Evolutionary conservation across 108 stramenopile genomes (phyloP).

Genomic region (Skeletonema costatum): DNA sequence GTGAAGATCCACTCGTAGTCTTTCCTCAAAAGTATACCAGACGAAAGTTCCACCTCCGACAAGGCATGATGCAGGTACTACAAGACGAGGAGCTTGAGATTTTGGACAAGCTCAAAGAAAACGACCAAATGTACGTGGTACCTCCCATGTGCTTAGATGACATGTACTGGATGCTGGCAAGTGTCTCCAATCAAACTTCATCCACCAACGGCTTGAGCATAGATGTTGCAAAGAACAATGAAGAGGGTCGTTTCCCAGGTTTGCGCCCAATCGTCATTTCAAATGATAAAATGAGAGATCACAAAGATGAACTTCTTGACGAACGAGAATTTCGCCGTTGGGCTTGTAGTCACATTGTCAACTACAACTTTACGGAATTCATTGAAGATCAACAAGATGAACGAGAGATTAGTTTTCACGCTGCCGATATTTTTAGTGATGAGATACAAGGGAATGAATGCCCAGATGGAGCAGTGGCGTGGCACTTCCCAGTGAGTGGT

Average conservation of each 20-base stretch:
- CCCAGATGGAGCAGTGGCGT: conserved; percentile 41
- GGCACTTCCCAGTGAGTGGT: conserved; percentile 78
- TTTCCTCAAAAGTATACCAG: conserved; percentile 48
- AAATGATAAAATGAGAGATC: conserved; percentile 59
- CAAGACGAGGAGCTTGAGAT: conserved; percentile 41
- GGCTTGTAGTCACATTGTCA: conserved; percentile 52
- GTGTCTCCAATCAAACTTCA: conserved; percentile 47
- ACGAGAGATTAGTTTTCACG: conserved; percentile 41
- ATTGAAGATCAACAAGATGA: conserved; percentile 34
- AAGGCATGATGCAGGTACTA: conserved; percentile 48
- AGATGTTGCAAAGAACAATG: conserved; percentile 38
- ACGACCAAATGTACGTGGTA: conserved; percentile 56
- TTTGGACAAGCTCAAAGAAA: conserved; percentile 43
- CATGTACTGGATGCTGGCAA: conserved; percentile 57
- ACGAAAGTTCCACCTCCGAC: conserved; percentile 47
- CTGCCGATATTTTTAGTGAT: conserved; percentile 47
- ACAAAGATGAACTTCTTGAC: conserved; percentile 45
- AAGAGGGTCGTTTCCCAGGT: conserved; percentile 47
- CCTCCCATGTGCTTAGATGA: conserved; percentile 56
- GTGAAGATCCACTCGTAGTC: conserved; percentile 44
- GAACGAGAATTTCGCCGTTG: conserved; percentile 51
- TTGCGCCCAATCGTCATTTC: conserved; percentile 48
- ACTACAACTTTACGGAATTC: conserved; percentile 48
- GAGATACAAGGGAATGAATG: conserved; percentile 51
- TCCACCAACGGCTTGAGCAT: conserved; percentile 36